Evolutionary conservation across 2,329 filamentous ascomycete species (phyloP).

Genomic region (Purpureocillium takamizusanense): DNA sequence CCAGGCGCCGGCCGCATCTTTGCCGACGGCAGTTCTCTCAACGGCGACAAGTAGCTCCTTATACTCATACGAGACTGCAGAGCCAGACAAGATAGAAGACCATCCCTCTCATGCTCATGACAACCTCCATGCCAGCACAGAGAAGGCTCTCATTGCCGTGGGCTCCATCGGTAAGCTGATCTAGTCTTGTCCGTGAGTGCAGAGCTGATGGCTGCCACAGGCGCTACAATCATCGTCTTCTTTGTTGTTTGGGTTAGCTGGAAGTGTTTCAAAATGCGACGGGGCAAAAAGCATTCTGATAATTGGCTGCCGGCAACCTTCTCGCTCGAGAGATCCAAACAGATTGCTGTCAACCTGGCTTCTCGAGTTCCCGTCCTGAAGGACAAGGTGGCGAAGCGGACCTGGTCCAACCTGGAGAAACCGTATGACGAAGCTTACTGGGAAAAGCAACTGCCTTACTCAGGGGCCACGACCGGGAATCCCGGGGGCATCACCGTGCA

Average conservation of each 20-base stretch:
- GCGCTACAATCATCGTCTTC: slow-evolving; percentile 33
- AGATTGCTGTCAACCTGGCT: slow-evolving; percentile 8
- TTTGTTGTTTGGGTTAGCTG: slow-evolving; percentile 36
- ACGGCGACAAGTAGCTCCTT: slow-evolving; percentile 1
- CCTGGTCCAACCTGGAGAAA: slow-evolving; percentile 24
- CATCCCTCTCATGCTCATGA: slow-evolving; percentile 1
- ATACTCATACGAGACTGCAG: neutral
- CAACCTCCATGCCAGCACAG: slow-evolving; percentile 2
- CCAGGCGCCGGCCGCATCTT: neutral
- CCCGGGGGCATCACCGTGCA: slow-evolving; percentile 5
- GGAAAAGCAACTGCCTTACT: slow-evolving; percentile 4
- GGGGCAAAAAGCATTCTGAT: slow-evolving; percentile 22
- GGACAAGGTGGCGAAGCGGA: slow-evolving; percentile 19
- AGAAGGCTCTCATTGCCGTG: slow-evolving; percentile 11
- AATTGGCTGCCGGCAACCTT: slow-evolving; percentile 10
- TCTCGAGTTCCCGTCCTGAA: slow-evolving; percentile 25
- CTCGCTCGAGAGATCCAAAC: slow-evolving; percentile 3
- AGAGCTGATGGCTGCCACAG: slow-evolving; percentile 9
- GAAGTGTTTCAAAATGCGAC: slow-evolving; percentile 15
- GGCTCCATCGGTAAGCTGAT: slow-evolving; percentile 10
- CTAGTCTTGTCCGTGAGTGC: neutral
- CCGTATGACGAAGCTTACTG: slow-evolving; percentile 11
- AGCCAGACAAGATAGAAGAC: neutral
- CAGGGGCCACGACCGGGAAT: neutral
- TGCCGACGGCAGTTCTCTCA: neutral